Conservation (phyloP, 2,329 filamentous ascomycete genomes). For the Ilyonectria mors-panacis region DNA sequence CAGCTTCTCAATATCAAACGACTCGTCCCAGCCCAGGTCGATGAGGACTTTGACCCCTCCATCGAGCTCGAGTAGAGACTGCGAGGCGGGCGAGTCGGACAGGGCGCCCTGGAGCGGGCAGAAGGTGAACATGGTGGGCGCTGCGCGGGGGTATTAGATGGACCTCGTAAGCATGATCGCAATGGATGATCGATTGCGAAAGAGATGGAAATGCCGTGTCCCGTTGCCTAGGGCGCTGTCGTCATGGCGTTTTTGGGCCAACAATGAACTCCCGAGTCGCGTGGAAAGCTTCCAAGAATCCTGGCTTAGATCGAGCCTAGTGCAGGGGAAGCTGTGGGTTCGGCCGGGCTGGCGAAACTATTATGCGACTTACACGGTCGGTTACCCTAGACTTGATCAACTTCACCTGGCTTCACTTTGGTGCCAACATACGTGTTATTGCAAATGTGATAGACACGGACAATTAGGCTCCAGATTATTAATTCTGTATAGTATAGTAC, state of each 20-base stretch:
- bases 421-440: too few relatives aligned
- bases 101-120: constrained; percentile 93
- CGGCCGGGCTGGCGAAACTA: constrained; percentile 36
- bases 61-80: constrained; percentile 97
- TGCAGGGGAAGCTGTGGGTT: constrained; percentile 28
- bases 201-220: constrained; percentile 4
- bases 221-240: constrained; percentile 31
- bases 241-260: constrained; percentile 38
- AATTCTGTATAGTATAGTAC: too few relatives aligned
- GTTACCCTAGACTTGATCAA: constrained; percentile 6
- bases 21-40: constrained; percentile 96
- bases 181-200: constrained; percentile 11
- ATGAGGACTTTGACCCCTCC: constrained; percentile 96
- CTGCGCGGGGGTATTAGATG: constrained; percentile 34
- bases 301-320: constrained; percentile 36
- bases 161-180: constrained; percentile 42
- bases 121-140: constrained; percentile 89
- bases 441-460: too few relatives aligned
- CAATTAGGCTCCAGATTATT: too few relatives aligned
- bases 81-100: constrained; percentile 87
- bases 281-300: constrained; percentile 41
- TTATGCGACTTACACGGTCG: constrained; percentile 43
- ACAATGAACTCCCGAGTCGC: constrained; percentile 45
- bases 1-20: constrained; percentile 86
- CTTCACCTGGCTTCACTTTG: too few relatives aligned